Percentiles rank a stretch among this genome's conserved stretches.
Conservation (phyloP, 345 rosid species). For the Linum lewisii region DNA sequence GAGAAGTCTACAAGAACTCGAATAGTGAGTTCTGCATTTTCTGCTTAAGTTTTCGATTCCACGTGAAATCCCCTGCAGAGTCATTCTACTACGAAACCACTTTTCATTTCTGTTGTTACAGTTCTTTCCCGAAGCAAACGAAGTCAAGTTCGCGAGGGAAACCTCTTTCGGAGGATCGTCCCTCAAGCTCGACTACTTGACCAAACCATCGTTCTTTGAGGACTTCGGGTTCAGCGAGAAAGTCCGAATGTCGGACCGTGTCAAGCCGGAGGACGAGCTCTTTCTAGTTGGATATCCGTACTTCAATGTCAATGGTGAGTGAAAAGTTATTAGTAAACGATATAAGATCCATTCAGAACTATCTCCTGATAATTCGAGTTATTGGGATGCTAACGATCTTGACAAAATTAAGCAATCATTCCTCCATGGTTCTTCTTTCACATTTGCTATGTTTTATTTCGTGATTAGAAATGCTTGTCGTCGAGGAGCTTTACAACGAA, state of each 20-base stretch:
- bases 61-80: no score
- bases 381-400: no score
- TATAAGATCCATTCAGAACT: no score
- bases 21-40: constrained; percentile 36
- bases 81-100: no score
- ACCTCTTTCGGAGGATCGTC: constrained; percentile 71
- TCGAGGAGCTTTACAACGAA: constrained; percentile 91
- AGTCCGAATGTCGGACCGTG: constrained; percentile 77
- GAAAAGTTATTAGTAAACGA: no score
- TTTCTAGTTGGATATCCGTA: constrained; percentile 86
- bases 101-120: constrained; percentile 19
- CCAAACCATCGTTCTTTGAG: constrained; percentile 80
- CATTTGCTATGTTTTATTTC: constrained; percentile 6
- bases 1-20: constrained; percentile 62
- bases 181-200: constrained; percentile 74
- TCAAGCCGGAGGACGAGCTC: constrained; percentile 66
- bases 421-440: constrained; percentile 8
- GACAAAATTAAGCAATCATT: no score
- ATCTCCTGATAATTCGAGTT: no score
- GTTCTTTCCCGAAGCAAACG: constrained; percentile 95
- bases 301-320: constrained; percentile 77
- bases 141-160: constrained; percentile 63
- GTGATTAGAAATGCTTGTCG: constrained; percentile 84
- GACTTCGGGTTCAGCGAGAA: constrained; percentile 79
- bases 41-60: background rate